phyloP scores from a whole-genome alignment of 2,329 filamentous ascomycete species.

The Exophiala viscosa region DNA sequence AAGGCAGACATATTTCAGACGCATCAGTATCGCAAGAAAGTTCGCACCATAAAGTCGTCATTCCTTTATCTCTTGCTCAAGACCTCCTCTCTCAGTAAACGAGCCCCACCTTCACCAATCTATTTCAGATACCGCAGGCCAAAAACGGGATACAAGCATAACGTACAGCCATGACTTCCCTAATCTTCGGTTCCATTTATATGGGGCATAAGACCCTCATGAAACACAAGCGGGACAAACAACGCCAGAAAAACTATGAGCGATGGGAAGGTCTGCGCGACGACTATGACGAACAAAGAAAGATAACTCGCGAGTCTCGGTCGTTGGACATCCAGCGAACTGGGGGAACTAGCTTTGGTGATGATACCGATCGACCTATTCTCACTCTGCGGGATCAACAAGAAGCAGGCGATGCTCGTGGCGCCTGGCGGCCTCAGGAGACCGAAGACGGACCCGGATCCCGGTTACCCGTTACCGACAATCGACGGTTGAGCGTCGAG shows the following conservation, averaged over 20 bases:
- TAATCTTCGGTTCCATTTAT: conserved; percentile 27
- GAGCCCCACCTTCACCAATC: conserved; percentile 10
- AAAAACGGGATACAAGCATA: neutral
- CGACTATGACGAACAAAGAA: conserved; percentile 28
- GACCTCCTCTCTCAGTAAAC: neutral
- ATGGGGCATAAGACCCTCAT: conserved; percentile 25
- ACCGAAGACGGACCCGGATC: conserved; percentile 11
- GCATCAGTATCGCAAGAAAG: neutral
- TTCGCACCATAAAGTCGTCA: neutral
- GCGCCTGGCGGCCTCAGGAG: conserved; percentile 27
- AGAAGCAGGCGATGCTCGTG: conserved; percentile 27
- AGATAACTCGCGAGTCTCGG: conserved; percentile 20
- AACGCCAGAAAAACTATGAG: conserved; percentile 28
- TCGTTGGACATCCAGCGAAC: conserved; percentile 28
- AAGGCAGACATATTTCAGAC: neutral
- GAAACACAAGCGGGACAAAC: conserved; percentile 23
- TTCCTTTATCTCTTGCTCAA: neutral
- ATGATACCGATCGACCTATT: conserved; percentile 18
- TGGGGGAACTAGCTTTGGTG: conserved; percentile 2
- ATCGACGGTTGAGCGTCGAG: conserved; percentile 21
- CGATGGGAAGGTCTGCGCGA: conserved; percentile 28
- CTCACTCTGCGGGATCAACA: conserved; percentile 27
- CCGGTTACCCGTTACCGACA: neutral
- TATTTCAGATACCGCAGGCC: neutral
- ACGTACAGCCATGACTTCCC: conserved; percentile 24